phyloP scores from a whole-genome alignment of 257 asterid species.

The Scutellaria baicalensis region DNA sequence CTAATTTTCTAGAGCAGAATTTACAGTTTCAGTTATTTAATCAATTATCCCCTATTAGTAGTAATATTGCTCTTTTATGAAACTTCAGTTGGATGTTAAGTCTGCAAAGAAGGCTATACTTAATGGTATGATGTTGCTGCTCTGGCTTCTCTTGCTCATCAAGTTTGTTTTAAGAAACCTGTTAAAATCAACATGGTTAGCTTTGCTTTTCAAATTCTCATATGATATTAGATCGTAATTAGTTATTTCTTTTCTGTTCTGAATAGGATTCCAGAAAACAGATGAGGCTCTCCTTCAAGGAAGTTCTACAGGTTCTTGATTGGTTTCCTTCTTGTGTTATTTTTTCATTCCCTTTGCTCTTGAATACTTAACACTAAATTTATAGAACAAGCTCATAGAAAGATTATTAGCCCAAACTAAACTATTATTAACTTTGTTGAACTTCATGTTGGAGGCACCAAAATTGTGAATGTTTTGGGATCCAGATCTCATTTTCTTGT shows the following conservation, averaged over 20 bases:
- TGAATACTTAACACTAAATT: neutral
- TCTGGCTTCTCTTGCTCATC: neutral
- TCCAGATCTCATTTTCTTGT: neutral
- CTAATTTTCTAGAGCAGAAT: neutral
- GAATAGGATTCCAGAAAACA: constrained; percentile 63
- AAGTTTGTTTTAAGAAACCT: neutral
- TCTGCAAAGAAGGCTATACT: constrained; percentile 75
- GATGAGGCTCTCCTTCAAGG: constrained; percentile 77
- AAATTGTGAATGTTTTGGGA: neutral
- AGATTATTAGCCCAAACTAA: neutral
- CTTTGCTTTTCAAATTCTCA: neutral
- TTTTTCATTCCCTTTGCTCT: neutral
- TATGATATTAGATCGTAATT: neutral
- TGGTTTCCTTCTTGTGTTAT: constrained; percentile 12
- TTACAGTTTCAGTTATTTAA: constrained; percentile 10
- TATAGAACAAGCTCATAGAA: neutral
- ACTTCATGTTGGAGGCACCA: neutral
- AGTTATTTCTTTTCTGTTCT: neutral
- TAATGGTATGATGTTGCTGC: constrained; percentile 44
- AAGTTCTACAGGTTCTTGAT: constrained; percentile 58
- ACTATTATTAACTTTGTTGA: neutral
- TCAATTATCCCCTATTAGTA: neutral
- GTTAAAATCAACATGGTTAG: neutral
- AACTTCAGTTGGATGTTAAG: constrained; percentile 79
- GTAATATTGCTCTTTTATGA: constrained; percentile 5